These are phyloP conservation scores for Claviceps africana DNA, from an alignment of 2,329 filamentous ascomycete genomes.

Conservation along the genomic window DNA sequence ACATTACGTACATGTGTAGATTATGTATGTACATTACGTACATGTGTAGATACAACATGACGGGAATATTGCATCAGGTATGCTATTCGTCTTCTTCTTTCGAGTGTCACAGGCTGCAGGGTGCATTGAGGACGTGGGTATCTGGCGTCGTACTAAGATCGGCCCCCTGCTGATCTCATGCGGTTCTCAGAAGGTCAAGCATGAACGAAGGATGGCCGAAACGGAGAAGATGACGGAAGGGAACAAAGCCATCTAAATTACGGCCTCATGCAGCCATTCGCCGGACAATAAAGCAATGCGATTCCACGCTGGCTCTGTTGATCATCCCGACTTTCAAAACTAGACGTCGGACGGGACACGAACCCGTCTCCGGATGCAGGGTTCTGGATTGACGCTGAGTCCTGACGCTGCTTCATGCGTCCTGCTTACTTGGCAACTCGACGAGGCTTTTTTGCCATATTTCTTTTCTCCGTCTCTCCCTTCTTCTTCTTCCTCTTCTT, in stretches of 20 bases:
- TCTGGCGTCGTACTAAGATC: not conserved
- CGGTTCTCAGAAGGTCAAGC: not conserved
- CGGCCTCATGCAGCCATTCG: slow-evolving; percentile 1
- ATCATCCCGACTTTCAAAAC: not conserved
- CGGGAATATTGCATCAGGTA: not conserved
- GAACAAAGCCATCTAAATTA: not conserved
- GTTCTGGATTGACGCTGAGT: not conserved
- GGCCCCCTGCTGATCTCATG: not conserved
- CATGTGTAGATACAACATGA: not conserved
- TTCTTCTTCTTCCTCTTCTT: not conserved
- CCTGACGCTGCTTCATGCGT: not conserved
- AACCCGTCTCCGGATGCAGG: not conserved
- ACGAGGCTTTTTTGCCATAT: not conserved
- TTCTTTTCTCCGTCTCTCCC: not conserved
- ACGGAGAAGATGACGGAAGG: not conserved
- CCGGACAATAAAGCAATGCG: not conserved
- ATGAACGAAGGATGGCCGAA: not conserved
- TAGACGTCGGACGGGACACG: not conserved
- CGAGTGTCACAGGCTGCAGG: not conserved
- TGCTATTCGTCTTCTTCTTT: not conserved
- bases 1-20: not conserved
- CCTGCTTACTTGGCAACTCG: not conserved
- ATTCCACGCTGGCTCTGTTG: not conserved
- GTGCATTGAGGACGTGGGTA: slow-evolving; percentile 1
- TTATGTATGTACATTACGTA: not conserved